Base-by-base conservation (phyloP, 164 flowering plant species). In the Tetrastigma voinierianum region DNA sequence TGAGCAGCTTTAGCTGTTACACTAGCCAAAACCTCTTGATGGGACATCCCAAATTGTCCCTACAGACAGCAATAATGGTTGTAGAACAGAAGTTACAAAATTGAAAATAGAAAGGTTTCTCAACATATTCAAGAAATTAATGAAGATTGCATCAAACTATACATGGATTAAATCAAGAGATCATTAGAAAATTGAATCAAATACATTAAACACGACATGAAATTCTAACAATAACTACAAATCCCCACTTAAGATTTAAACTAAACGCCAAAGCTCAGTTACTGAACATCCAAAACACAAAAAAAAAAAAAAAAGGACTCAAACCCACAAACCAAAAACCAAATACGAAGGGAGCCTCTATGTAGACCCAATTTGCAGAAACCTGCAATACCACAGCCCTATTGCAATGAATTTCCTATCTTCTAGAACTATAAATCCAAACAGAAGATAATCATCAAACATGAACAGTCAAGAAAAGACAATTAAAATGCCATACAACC, bases 21-120 rank as follows among this genome's bases (percentile, higher is more conserved):
- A 68, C 67, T 72, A 40, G 65, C 78, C 59, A 71, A 55, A 43
- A 74, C 71, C 66, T 83, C 83, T 61, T 73, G 79, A 51, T 70
- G 71, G 58, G 77, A 64, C 65, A 73, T 66, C 23, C 67, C 71
- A 66, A 62, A 75, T 54, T 77, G 77, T 55, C 68, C 84, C 86
- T 80, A 44, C 10, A 32, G 46, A 60, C 17, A 60, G 45, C 57
- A 0, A 19, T 4, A 32, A 32, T 32, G 40, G 40, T 32, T 4
- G 52, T 44, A 4, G 51, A 47, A 20, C 25, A 4, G 21, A 2
- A 18, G 40, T 20, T 0, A 49, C 21, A n/a, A 65, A 45, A n/a
- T 54, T 4, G 47, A 49, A 54, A 23, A 49, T 40, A 57, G 15
- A 65, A 56, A 32, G 40, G 6, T 0, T 32, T 32, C 40, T 32